phyloP scores from a whole-genome alignment of 306 rosid species.

The Corylus heterophylla region DNA sequence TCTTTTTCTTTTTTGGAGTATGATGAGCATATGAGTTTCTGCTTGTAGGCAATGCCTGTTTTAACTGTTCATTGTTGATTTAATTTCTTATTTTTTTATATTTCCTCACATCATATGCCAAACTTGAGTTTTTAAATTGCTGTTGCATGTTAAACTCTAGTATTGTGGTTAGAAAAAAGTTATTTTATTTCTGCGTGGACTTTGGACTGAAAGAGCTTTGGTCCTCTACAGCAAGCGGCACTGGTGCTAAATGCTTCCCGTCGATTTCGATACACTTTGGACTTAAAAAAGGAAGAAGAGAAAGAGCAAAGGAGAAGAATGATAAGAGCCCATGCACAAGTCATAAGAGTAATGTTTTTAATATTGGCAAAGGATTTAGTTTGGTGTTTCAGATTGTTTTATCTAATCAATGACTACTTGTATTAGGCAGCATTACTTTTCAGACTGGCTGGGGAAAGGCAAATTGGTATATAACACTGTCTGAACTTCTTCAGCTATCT shows the following conservation, averaged over 20 bases:
- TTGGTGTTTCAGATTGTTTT: slow-evolving; percentile 7
- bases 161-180: slow-evolving; percentile 9
- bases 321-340: slow-evolving; percentile 96
- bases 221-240: slow-evolving; percentile 77
- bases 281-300: slow-evolving; percentile 75
- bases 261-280: slow-evolving; percentile 86
- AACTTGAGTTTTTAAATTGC: slow-evolving; percentile 8
- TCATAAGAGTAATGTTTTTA: slow-evolving; percentile 69
- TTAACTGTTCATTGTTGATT: neutral
- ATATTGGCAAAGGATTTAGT: slow-evolving; percentile 17
- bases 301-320: slow-evolving; percentile 64
- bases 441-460: slow-evolving; percentile 85
- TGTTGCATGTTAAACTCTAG: slow-evolving; percentile 10
- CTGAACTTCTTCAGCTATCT: neutral
- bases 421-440: slow-evolving; percentile 89
- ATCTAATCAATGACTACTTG: slow-evolving; percentile 41
- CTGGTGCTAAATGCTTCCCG: slow-evolving; percentile 87
- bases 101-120: neutral
- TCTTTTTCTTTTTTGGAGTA: too few relatives aligned
- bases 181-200: slow-evolving; percentile 12
- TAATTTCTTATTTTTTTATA: neutral
- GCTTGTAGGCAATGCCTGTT: neutral
- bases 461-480: slow-evolving; percentile 62
- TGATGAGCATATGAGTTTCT: too few relatives aligned
- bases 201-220: slow-evolving; percentile 30